Percentiles rank a stretch among this genome's conserved stretches.
These are phyloP conservation scores for Neurospora sp. DNA, from an alignment of 495 filamentous ascomycete species.

Conservation along the genomic window DNA sequence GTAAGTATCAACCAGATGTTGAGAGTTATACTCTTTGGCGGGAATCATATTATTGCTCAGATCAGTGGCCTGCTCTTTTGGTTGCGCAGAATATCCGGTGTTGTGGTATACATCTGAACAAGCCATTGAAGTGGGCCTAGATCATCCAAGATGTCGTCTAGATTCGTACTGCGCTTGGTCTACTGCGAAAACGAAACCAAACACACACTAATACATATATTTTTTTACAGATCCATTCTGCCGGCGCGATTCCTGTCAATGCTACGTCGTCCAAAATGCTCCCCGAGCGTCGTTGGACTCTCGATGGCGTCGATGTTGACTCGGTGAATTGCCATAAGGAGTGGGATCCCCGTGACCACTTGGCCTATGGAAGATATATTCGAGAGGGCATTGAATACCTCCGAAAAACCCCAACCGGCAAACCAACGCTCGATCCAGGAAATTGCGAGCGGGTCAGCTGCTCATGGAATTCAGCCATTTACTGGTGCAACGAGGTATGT, in stretches of 20 bases:
- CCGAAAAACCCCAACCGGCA: not conserved
- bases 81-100: no score
- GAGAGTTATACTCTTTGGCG: not conserved
- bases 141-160: no score
- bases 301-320: not conserved
- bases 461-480: not conserved
- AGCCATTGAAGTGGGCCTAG: no score
- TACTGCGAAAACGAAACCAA: not conserved
- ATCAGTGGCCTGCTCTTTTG: no score
- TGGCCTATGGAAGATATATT: not conserved
- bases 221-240: not conserved
- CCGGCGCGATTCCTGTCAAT: not conserved
- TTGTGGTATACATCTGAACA: no score
- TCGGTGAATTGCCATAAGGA: not conserved
- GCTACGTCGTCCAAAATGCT: not conserved
- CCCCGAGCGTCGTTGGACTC: not conserved
- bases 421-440: not conserved
- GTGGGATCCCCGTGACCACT: not conserved
- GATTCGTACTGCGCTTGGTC: not conserved
- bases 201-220: not conserved
- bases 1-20: not conserved
- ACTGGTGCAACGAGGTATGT: not conserved
- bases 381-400: not conserved
- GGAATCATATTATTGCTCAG: no score
- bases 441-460: not conserved